Percentiles rank a stretch among this genome's conserved stretches.
Conservation (phyloP, 164 flowering plant species). For the Euptelea pleiosperma region DNA sequence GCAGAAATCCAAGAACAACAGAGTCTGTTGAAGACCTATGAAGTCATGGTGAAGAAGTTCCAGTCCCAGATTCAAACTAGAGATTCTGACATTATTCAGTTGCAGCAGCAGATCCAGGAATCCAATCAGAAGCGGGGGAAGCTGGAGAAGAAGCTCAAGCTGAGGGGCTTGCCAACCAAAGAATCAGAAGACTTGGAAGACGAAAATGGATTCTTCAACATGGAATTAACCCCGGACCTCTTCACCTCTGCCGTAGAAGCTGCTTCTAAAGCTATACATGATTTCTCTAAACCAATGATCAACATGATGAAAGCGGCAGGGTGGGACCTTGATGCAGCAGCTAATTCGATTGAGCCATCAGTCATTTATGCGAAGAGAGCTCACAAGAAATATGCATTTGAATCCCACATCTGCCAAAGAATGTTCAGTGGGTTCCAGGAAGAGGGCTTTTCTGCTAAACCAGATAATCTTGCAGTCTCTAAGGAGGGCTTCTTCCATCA, state of each 20-base stretch:
- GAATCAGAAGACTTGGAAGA: conserved; percentile 56
- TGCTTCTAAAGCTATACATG: conserved; percentile 77
- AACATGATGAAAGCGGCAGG: conserved; percentile 99
- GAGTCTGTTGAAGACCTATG: conserved; percentile 80
- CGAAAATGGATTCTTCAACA: conserved; percentile 47
- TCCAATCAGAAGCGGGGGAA: conserved; percentile 59
- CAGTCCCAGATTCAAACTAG: conserved; percentile 89
- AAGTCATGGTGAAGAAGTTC: conserved; percentile 97
- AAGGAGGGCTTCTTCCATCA: conserved; percentile 78
- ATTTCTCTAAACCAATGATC: conserved; percentile 91
- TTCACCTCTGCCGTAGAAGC: conserved; percentile 68
- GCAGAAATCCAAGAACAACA: conserved; percentile 94
- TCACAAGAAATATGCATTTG: conserved; percentile 97
- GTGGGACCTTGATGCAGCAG: conserved; percentile 98
- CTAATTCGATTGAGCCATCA: conserved; percentile 68
- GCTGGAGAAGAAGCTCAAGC: conserved; percentile 85
- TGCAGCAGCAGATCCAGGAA: conserved; percentile 81
- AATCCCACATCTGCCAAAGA: conserved; percentile 79
- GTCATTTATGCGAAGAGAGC: conserved; percentile 83
- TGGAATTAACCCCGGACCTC: conserved; percentile 68
- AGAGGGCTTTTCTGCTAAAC: conserved; percentile 55
- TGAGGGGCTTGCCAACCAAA: conserved; percentile 67
- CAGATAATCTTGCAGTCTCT: conserved; percentile 33
- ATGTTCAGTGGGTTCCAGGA: conserved; percentile 88
- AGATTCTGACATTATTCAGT: conserved; percentile 77